These are phyloP conservation scores for Exophiala sideris DNA, from an alignment of 2,329 filamentous ascomycete species.

Conservation along the genomic window DNA sequence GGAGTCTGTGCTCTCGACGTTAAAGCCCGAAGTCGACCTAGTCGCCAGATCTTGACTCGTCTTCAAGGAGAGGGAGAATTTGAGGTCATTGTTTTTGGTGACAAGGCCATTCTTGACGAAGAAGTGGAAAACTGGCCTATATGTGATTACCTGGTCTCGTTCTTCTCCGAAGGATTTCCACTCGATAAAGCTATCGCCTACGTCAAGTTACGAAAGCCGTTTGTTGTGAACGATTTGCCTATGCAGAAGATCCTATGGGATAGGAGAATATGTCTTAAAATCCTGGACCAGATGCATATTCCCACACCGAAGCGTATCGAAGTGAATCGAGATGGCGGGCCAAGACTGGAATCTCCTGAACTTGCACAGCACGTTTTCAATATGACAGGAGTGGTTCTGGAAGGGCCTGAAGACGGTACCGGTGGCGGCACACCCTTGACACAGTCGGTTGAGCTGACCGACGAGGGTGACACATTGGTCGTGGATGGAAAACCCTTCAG, in stretches of 20 bases:
- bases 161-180: conserved; percentile 97
- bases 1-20: conserved; percentile 93
- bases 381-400: conserved; percentile 71
- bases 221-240: conserved; percentile 93
- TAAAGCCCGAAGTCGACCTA: conserved; percentile 95
- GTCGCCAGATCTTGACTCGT: conserved; percentile 89
- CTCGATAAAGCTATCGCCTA: conserved; percentile 97
- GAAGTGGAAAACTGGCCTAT: conserved; percentile 94
- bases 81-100: conserved; percentile 94
- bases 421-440: conserved; percentile 57
- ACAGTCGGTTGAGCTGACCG: conserved; percentile 75
- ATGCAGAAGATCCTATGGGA: conserved; percentile 99
- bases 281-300: conserved; percentile 85
- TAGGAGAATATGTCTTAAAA: conserved; percentile 78
- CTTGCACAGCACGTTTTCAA: conserved; percentile 76
- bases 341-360: conserved; percentile 71
- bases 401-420: conserved; percentile 66
- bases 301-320: conserved; percentile 85
- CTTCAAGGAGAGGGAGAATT: conserved; percentile 89
- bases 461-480: conserved; percentile 80
- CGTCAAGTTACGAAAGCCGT: conserved; percentile 86
- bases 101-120: conserved; percentile 98
- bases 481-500: conserved; percentile 79
- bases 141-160: conserved; percentile 94
- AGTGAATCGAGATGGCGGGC: conserved; percentile 89